Evolutionary conservation across 2,329 filamentous ascomycete species (phyloP), one percentile per base, ranked within the genome.

Genomic region (Penicillium fuscoglaucum): DNA sequence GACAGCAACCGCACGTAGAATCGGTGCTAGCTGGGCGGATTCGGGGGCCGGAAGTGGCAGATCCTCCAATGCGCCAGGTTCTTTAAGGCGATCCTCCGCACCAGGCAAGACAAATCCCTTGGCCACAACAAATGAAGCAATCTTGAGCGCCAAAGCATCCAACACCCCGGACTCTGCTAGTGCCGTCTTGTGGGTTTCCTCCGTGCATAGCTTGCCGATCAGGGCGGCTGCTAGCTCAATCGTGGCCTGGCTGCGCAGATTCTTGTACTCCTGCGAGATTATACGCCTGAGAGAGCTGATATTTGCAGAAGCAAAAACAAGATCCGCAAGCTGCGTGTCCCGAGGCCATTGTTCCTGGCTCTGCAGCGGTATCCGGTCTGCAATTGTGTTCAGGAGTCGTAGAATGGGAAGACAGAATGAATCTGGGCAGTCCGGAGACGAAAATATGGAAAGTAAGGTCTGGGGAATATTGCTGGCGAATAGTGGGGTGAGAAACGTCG

Each of bases 1-100:
- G 46, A 87, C 83, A 21, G 87, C 83, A 51, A 96, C 84, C 0
- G 93, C 90, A 61, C 91, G 88, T 7, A 98, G 77, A 19, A 96
- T 84, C 10, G 86, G 85, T 1, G 86, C 82, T 40, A 96, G 76
- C 59, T 83, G 84, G 28, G 84, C 80, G 17, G 78, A 79, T 15
- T 80, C 77, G 2, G 84, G 82, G 8, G 90, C 85, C 26, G 88
- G 80, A 4, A 81, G 76, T 3, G 89, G 89, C 47, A 91, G 82
- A 21, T 80, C 78, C 8, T 83, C 81, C 52, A 80, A 73, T 35
- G 87, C 70, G 8, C 83, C 83, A 55, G 87, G 82, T 31, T 78
- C 76, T n/a, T 78, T 76, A 31, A 84, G 80, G 45, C 82, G 72
- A 2, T 80, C 70, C 53, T 87, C 85, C 5, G 87, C 84, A 2